These are phyloP conservation scores for Tolypocladium sp. DNA, from an alignment of 2,329 filamentous ascomycete genomes.

Conservation along the genomic window DNA sequence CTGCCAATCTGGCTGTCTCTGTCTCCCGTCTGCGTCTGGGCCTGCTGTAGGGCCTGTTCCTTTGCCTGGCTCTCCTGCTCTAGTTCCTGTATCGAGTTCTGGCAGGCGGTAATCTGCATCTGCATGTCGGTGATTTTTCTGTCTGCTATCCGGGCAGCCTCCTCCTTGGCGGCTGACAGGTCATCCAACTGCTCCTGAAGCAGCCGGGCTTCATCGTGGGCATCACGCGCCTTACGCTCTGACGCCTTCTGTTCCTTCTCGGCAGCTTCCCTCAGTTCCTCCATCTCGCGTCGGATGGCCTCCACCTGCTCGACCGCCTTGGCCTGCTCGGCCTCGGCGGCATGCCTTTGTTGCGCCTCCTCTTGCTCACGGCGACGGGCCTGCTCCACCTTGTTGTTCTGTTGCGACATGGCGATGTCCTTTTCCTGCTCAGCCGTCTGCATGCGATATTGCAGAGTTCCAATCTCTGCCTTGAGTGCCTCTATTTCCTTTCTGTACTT, in stretches of 20 bases:
- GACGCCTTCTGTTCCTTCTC: slow-evolving; percentile 53
- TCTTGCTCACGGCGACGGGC: slow-evolving; percentile 73
- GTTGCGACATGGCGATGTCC: slow-evolving; percentile 67
- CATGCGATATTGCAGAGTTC: slow-evolving; percentile 78
- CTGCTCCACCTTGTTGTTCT: slow-evolving; percentile 77
- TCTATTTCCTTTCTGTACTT: slow-evolving; percentile 53
- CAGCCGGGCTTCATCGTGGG: slow-evolving; percentile 61
- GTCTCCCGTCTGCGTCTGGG: slow-evolving; percentile 58
- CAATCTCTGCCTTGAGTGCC: slow-evolving; percentile 81
- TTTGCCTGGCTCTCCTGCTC: slow-evolving; percentile 48
- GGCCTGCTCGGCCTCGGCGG: slow-evolving; percentile 45
- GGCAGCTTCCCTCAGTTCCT: slow-evolving; percentile 38
- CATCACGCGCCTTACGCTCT: slow-evolving; percentile 61
- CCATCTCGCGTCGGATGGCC: slow-evolving; percentile 39
- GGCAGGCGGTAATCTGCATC: slow-evolving; percentile 36
- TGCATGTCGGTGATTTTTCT: slow-evolving; percentile 46
- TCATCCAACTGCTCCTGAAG: slow-evolving; percentile 80
- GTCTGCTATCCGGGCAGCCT: slow-evolving; percentile 55
- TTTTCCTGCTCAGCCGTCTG: slow-evolving; percentile 82
- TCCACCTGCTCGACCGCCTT: slow-evolving; percentile 42
- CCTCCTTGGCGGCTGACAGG: slow-evolving; percentile 50
- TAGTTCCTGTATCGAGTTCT: slow-evolving; percentile 45
- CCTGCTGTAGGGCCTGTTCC: slow-evolving; percentile 45
- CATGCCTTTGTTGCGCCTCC: slow-evolving; percentile 62
- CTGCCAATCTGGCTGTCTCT: slow-evolving; percentile 63